These are phyloP conservation scores for Oxytropis ochrocephala DNA, from an alignment of 306 rosid genomes.

Conservation along the genomic window DNA sequence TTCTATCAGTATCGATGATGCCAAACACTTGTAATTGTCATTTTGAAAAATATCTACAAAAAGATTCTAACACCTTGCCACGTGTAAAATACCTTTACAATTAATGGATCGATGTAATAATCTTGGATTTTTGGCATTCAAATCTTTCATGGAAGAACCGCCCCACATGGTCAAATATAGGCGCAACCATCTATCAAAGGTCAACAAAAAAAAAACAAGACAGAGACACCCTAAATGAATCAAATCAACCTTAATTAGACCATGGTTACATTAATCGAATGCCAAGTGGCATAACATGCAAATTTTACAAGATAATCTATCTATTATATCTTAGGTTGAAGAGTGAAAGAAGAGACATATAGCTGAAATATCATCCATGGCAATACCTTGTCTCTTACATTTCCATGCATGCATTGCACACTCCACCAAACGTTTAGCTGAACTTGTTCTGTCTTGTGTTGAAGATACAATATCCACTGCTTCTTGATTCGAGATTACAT, in stretches of 20 bases:
- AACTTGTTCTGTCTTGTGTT: constrained; percentile 37
- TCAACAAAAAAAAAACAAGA: background rate
- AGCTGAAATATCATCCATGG: constrained; percentile 85
- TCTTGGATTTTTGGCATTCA: no score
- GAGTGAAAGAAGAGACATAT: constrained; percentile 82
- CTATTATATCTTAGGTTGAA: constrained; percentile 19
- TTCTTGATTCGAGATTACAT: constrained; percentile 78
- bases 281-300: background rate
- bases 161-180: no score
- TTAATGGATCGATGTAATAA: no score
- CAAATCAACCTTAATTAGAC: background rate
- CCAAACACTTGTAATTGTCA: no score
- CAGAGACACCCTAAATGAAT: background rate
- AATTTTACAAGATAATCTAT: background rate
- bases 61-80: no score
- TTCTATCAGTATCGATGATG: no score
- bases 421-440: constrained; percentile 61
- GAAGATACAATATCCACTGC: constrained; percentile 62
- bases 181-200: background rate
- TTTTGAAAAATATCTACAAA: no score
- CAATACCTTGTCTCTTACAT: constrained; percentile 60
- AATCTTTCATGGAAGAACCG: no score
- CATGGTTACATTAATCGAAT: constrained; percentile 9
- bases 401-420: constrained; percentile 69
- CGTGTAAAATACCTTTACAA: no score